Evolutionary conservation across 2,329 filamentous ascomycete genomes (phyloP).

Genomic region (Diaporthe humulicola): DNA sequence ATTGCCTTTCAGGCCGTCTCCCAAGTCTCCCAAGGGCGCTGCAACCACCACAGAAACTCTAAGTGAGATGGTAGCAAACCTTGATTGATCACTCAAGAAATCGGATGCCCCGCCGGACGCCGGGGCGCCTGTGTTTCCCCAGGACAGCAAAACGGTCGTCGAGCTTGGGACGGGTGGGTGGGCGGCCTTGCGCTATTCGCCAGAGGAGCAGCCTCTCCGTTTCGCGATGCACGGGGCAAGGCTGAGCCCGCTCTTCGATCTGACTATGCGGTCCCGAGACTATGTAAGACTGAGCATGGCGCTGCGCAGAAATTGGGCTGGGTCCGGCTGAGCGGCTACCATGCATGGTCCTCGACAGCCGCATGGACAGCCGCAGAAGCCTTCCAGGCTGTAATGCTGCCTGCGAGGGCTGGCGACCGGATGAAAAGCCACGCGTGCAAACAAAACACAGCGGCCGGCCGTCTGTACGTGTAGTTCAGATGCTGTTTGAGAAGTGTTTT

Average conservation of each 20-base stretch:
- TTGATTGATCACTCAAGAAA: constrained; percentile 21
- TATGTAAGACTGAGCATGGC: neutral
- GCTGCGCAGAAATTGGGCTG: neutral
- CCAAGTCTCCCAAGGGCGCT: constrained; percentile 6
- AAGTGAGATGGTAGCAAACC: constrained; percentile 29
- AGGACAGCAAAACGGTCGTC: constrained; percentile 14
- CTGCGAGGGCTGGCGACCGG: neutral
- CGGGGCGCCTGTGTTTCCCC: constrained; percentile 9
- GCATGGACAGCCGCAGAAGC: too few species aligned
- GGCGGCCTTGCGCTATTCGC: neutral
- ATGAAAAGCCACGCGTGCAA: neutral
- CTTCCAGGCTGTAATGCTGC: neutral
- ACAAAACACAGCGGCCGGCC: neutral
- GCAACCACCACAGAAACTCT: constrained; percentile 20
- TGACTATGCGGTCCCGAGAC: neutral
- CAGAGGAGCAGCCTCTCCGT: neutral
- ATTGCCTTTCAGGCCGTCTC: constrained; percentile 21
- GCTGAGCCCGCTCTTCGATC: constrained; percentile 5
- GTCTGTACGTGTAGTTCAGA: constrained; percentile 6
- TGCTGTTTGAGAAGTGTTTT: constrained; percentile 31
- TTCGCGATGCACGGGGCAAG: constrained; percentile 16
- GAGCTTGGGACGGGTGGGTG: too few species aligned
- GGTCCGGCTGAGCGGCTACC: neutral
- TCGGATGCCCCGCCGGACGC: constrained; percentile 9
- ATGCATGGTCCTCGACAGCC: neutral